Evolutionary conservation across 345 rosid species (phyloP).

Genomic region (Populus tremula): DNA sequence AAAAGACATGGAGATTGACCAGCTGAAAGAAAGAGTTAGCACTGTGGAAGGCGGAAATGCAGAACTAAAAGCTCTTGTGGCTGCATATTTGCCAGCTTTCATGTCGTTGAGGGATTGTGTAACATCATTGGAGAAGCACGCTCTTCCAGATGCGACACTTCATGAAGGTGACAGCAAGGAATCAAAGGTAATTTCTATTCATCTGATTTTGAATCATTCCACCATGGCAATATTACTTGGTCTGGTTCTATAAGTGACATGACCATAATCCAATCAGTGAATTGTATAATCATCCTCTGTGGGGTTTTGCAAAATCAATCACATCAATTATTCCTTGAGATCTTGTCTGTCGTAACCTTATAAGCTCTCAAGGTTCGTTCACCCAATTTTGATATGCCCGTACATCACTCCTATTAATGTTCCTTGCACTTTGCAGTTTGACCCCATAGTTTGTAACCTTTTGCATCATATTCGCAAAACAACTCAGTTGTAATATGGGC

Average conservation of each 20-base stretch:
- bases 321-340: background rate
- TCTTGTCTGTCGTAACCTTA: background rate
- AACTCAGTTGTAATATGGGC: no score
- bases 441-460: background rate
- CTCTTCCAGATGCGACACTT: conserved; percentile 30
- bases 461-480: background rate
- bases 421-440: no score
- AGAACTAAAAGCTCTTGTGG: conserved; percentile 50
- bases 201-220: background rate
- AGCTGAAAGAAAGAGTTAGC: conserved; percentile 53
- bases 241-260: background rate
- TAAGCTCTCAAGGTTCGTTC: background rate
- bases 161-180: conserved; percentile 31
- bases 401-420: background rate
- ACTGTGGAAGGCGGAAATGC: conserved; percentile 55
- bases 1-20: conserved; percentile 46
- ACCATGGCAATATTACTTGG: conserved; percentile 4
- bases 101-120: conserved; percentile 55
- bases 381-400: background rate
- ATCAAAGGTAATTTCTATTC: conserved; percentile 44
- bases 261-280: background rate
- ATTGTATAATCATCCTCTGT: background rate
- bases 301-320: background rate
- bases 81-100: conserved; percentile 52
- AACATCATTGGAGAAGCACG: conserved; percentile 58